These are phyloP conservation scores for Beauveria sp. DNA, from an alignment of 2,329 filamentous ascomycete genomes.

Conservation along the genomic window DNA sequence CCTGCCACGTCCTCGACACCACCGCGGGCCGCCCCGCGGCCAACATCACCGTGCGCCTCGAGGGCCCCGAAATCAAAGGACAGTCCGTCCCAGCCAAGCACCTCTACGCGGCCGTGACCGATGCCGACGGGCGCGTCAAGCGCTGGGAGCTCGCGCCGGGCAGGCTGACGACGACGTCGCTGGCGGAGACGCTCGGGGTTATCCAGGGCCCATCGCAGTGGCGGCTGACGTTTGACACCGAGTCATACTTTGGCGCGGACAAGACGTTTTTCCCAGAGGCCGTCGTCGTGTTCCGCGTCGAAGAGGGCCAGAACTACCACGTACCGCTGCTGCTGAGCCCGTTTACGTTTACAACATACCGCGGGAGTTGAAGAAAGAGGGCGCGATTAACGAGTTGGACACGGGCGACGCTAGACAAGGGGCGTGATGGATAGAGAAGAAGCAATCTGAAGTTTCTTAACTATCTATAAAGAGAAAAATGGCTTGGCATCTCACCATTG, in stretches of 20 bases:
- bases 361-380: slow-evolving; percentile 52
- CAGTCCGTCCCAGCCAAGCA: neutral
- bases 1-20: slow-evolving; percentile 82
- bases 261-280: slow-evolving; percentile 56
- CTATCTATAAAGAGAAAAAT: neutral
- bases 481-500: neutral
- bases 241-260: slow-evolving; percentile 59
- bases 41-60: slow-evolving; percentile 59
- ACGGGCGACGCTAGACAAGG: neutral
- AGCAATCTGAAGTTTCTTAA: neutral
- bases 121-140: slow-evolving; percentile 67
- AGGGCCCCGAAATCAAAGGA: slow-evolving; percentile 31
- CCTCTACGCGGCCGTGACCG: slow-evolving; percentile 41
- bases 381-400: neutral
- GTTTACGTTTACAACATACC: slow-evolving; percentile 75
- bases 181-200: slow-evolving; percentile 47
- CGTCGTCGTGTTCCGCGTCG: slow-evolving; percentile 44
- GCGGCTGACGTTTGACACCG: slow-evolving; percentile 67
- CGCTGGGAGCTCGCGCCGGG: slow-evolving; percentile 50
- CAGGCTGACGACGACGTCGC: slow-evolving; percentile 32
- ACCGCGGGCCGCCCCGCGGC: slow-evolving; percentile 62
- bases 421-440: neutral
- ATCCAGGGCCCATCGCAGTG: slow-evolving; percentile 45
- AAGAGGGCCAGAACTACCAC: slow-evolving; percentile 62
- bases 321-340: slow-evolving; percentile 71